These are phyloP conservation scores for Kodamaea alishanica DNA, from an alignment of 1,139 yeast genomes.

Conservation along the genomic window DNA sequence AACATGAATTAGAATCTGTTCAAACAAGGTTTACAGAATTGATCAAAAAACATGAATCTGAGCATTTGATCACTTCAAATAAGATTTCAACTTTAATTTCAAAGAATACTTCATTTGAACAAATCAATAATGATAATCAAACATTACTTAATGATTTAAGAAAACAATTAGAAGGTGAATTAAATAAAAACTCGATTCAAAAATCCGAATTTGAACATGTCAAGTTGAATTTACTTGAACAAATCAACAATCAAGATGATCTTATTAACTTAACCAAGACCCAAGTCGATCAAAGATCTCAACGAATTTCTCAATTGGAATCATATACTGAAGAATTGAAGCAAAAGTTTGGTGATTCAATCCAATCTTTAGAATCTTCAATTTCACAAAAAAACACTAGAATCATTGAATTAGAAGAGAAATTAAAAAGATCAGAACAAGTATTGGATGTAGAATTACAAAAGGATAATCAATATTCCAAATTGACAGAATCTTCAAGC, in stretches of 20 bases:
- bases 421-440: constrained; percentile 38
- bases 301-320: constrained; percentile 50
- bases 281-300: constrained; percentile 44
- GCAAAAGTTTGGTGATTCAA: constrained; percentile 30
- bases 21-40: constrained; percentile 39
- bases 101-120: constrained; percentile 24
- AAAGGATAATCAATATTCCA: constrained; percentile 40
- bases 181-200: constrained; percentile 32
- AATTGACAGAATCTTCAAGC: constrained; percentile 36
- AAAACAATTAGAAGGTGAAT: constrained; percentile 43
- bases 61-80: constrained; percentile 28
- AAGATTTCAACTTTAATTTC: constrained; percentile 27
- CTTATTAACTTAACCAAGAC: constrained; percentile 55
- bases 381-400: constrained; percentile 33
- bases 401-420: constrained; percentile 32
- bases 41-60: constrained; percentile 39
- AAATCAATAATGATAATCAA: constrained; percentile 14
- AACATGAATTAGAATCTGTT: constrained; percentile 39
- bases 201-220: constrained; percentile 27
- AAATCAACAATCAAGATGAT: constrained; percentile 62
- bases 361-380: constrained; percentile 21
- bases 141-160: constrained; percentile 28
- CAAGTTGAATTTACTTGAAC: constrained; percentile 57
- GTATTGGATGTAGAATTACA: constrained; percentile 41
- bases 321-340: constrained; percentile 40